Base-by-base conservation (phyloP, 805 yeast genomes). In the Yamadazyma phyllophila region DNA sequence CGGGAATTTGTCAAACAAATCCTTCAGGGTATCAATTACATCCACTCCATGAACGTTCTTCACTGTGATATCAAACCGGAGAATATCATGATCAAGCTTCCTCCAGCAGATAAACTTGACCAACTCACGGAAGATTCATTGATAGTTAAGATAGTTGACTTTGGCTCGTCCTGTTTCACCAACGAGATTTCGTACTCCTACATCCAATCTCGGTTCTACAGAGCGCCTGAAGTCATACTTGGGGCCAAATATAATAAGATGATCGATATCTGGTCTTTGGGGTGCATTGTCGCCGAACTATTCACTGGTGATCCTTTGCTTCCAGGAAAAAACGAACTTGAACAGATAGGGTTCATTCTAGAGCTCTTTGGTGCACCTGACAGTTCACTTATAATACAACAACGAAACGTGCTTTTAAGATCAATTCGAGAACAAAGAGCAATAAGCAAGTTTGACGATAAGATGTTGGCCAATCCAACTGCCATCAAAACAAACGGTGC, bases 61-160 rank as follows among this genome's bases (percentile, higher is more conserved):
- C 96, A 89, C 59, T 88, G 96, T 56, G 96, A 89, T 60, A 67
- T 89, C 46, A 89, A 89, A 58, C 96, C 96, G 0, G 96, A 88
- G 56, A 52, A 52, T 62, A 69, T 89, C 31, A 80, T 88, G 82
- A 63, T 85, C 4, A 59, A 61, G 40, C 48, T 70, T 11, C 76
- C 76, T 1, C 29, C 50, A 20, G 39, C 32, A 35, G 49, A 32
- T 32, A 36, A 26, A 30, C 15, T 35, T 3, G 47, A 61, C 1
- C 66, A 71, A 7, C 5, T 40, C 13, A 34, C 36, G 10, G 51
- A 47, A 14, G 69, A 77, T 4, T 62, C 67, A 15, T 67, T 82
- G 16, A 66, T 64, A 14, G 70, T 88, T 40, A 88, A 85, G 55
- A 73, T 89, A 27, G 85, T 89, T 44, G 96, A 89, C 58, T 88